Evolutionary conservation across 176 grass and related monocot species (phyloP).

Genomic region (Chrysopogon serrulatus): DNA sequence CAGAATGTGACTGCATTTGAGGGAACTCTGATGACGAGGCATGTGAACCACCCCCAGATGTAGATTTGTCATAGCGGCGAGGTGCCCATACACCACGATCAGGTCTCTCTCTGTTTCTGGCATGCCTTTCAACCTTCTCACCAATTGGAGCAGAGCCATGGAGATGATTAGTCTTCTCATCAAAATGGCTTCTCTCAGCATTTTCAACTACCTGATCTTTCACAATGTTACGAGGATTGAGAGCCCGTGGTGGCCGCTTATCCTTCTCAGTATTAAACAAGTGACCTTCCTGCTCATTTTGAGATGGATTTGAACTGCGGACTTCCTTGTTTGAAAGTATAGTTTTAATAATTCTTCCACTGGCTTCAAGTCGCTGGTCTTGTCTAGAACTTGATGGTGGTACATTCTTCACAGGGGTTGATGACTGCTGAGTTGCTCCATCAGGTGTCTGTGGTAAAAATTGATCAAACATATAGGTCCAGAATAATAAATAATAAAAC

Average conservation of each 20-base stretch:
- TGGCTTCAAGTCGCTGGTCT: constrained; percentile 43
- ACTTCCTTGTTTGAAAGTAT: constrained; percentile 77
- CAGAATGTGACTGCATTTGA: constrained; percentile 33
- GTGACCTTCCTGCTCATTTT: constrained; percentile 50
- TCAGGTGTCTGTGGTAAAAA: constrained; percentile 47
- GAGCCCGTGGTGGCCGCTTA: constrained; percentile 51
- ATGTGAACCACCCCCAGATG: constrained; percentile 29
- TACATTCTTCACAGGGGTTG: constrained; percentile 32
- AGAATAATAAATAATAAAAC: constrained; percentile 29
- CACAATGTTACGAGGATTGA: constrained; percentile 34
- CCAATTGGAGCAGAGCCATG: constrained; percentile 38
- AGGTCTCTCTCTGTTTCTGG: constrained; percentile 84
- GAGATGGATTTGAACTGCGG: constrained; percentile 29
- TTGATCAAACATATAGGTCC: background rate
- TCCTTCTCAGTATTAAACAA: constrained; percentile 51
- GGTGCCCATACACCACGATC: constrained; percentile 89
- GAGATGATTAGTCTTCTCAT: constrained; percentile 50
- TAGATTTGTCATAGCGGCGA: constrained; percentile 64
- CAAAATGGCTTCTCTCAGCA: constrained; percentile 67
- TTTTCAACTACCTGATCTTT: constrained; percentile 56
- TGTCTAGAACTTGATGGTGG: constrained; percentile 49
- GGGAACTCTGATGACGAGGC: constrained; percentile 39
- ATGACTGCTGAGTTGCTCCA: constrained; percentile 33
- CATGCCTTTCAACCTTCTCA: constrained; percentile 73
- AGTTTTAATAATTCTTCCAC: constrained; percentile 72